Evolutionary conservation across 495 filamentous ascomycete genomes (phyloP), one percentile per base, ranked within the genome.

Genomic region (Trichoderma reesei): DNA sequence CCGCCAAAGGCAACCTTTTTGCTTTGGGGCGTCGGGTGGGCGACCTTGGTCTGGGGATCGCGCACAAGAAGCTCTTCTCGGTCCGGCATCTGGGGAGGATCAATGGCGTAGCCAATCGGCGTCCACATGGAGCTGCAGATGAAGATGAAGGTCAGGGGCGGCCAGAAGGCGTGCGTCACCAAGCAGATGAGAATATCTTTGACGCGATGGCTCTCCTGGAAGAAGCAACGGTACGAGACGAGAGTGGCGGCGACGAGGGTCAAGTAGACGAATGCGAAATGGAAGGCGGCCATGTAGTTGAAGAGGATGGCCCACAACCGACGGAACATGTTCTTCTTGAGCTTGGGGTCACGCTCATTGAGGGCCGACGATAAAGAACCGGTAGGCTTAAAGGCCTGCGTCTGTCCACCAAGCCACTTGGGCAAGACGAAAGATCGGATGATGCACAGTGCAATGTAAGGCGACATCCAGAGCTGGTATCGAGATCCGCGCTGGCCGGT

Each of bases 141-240:
- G 65, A 74, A 78, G 56, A 79, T 65, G 10, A 71, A 76, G 18
- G 73, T 71, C 33, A 78, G 64, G 68, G 79, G 79, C 1, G 79
- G 79, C 79, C 78, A 80, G 73, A 77, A 79, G 18, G 75, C 76
- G 69, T 81, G 78, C 0, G 78, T 81, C 44, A 81, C 71, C 38
- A 78, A 67, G 59, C 73, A 79, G 26, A 76, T 60, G 7, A 78
- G 68, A 7, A 74, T 64, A 7, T 70, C 70, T 54, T 68, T 66
- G 65, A 73, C 71, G 46, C 66, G 56, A 59, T 33, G 41, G 18
- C 73, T 59, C 37, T 38, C 11, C 26, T 70, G 60, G 39, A 66
- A 64, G 68, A 75, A 76, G 67, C 75, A 76, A 31, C 72, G 70
- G 65, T 73, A 73, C 8, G 71, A 68, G 2, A 75, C 69, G 48